Percentiles rank a stretch among this genome's conserved stretches.
Evolutionary conservation across 1,284 basidiomycete species (phyloP).

Genomic region (Hemileccinum hortonii): DNA sequence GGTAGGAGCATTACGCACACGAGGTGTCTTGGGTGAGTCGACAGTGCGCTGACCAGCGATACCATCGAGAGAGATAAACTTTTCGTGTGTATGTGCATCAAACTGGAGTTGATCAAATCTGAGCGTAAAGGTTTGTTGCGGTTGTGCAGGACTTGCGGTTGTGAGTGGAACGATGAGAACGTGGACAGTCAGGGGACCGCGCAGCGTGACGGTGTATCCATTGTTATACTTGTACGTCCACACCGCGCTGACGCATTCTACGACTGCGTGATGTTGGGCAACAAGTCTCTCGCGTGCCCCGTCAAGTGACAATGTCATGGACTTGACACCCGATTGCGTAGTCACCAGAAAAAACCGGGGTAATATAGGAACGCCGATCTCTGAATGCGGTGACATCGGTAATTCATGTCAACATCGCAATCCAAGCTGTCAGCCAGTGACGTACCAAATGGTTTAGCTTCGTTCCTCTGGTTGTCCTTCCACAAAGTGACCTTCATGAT

Average conservation of each 20-base stretch:
- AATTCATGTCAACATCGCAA: slow-evolving; percentile 13
- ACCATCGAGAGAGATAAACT: slow-evolving; percentile 60
- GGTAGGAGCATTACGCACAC: slow-evolving; percentile 39
- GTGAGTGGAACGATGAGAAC: slow-evolving; percentile 43
- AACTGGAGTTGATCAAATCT: slow-evolving; percentile 71
- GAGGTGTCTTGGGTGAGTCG: slow-evolving; percentile 43
- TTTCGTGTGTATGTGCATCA: slow-evolving; percentile 67
- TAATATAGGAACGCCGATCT: slow-evolving; percentile 71
- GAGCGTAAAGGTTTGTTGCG: slow-evolving; percentile 36
- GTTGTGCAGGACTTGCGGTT: slow-evolving; percentile 13
- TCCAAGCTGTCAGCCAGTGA: slow-evolving; percentile 12
- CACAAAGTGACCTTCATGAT: slow-evolving; percentile 74
- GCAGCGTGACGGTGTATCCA: slow-evolving; percentile 71
- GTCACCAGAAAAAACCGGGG: slow-evolving; percentile 82
- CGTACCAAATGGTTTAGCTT: slow-evolving; percentile 79
- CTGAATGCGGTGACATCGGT: slow-evolving; percentile 37
- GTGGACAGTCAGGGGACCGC: slow-evolving; percentile 66
- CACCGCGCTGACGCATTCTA: slow-evolving; percentile 65
- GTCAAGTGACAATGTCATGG: slow-evolving; percentile 70
- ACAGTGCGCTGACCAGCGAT: slow-evolving; percentile 49
- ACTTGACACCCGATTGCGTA: slow-evolving; percentile 74
- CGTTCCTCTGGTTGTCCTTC: slow-evolving; percentile 72
- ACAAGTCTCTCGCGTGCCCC: slow-evolving; percentile 64
- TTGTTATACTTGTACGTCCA: slow-evolving; percentile 78
- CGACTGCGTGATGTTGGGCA: slow-evolving; percentile 48